Conservation (phyloP, 139 green algal species). For the Coelastrella sp. region DNA sequence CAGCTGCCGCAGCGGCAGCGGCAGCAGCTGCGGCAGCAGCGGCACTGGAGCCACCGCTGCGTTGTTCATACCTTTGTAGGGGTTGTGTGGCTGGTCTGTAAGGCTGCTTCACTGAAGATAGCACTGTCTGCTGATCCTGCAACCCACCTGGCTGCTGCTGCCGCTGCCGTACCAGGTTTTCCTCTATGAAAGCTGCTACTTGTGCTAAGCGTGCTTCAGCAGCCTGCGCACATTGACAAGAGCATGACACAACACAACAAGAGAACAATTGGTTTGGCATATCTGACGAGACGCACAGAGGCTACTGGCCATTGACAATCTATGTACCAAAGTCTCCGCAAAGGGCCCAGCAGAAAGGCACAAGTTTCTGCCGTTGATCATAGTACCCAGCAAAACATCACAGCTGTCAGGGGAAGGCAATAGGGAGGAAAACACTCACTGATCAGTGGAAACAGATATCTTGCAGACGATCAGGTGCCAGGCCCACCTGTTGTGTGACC, state of each 20-base stretch:
- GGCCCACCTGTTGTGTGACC: slow-evolving; percentile 45
- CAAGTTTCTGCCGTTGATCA: too few relatives aligned
- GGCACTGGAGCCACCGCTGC: neutral
- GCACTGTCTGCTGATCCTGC: neutral
- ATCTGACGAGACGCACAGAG: too few relatives aligned
- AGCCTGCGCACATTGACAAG: neutral
- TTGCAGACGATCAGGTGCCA: too few relatives aligned
- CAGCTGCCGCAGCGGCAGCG: slow-evolving; percentile 10
- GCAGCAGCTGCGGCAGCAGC: neutral
- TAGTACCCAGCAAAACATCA: too few relatives aligned
- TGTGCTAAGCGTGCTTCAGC: neutral
- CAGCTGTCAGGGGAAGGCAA: too few relatives aligned
- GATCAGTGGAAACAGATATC: too few relatives aligned
- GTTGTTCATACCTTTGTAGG: neutral
- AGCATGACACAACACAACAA: too few relatives aligned
- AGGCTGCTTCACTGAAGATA: neutral
- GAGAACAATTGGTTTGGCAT: too few relatives aligned
- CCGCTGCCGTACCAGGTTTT: neutral
- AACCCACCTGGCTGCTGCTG: neutral
- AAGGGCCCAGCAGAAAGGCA: too few relatives aligned
- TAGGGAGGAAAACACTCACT: too few relatives aligned
- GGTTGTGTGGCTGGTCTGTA: neutral
- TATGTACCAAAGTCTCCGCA: too few relatives aligned
- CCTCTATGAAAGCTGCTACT: slow-evolving; percentile 2
- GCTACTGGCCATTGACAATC: too few relatives aligned